Base-by-base conservation (phyloP, 2,329 filamentous ascomycete species). In the Neophaeococcomyces aloes region DNA sequence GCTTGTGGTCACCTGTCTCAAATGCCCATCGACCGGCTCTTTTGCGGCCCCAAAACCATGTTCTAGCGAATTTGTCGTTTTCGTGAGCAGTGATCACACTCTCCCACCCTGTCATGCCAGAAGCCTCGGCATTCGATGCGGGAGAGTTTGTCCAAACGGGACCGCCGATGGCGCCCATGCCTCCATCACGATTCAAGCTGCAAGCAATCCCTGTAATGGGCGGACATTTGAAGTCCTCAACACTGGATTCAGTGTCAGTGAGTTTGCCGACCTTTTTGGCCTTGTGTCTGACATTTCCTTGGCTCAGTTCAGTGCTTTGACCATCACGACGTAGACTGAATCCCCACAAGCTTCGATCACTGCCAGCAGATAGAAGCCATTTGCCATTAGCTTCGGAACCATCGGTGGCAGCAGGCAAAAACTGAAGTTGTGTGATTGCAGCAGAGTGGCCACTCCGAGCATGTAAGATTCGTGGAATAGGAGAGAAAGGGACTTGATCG, bases 31-130 rank as follows among this genome's bases (percentile, higher is more conserved):
- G 75, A 8, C 91, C 91, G 38, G 91, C 88, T 56, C 83, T 80
- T 65, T 93, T 95, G 45, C 86, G 81, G 4, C 89, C 91, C 88
- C 91, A 96, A 65, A 95, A 95, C 91, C 91, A 98, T 1, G 91
- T 96, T 42, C 91, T 78, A 14, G 87, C 91, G 58, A 77, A 84
- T 34, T 79, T 75, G 57, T 96, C 89, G 40, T 82, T 78, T 57
- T 81, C 81, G 60, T 98, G 93, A 7, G 87, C 89, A 3, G 91
- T 98, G 2, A 98, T 78, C 5, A 98, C 80, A 58, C 89, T 95
- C 63, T 98, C 93, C 91, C 91, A 98, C 1, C 91, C 91, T 2
- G 88, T 94, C 68, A 79, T 79, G 37, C 79, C 70, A 53, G 86
- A 80, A 2, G 83, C 79, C 61, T 87, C 81, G 7, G 73, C 66